A percentile compares a stretch with the other conserved stretches of the same genome.
Conservation (phyloP, 345 rosid genomes). For the Gossypium anomalum region DNA sequence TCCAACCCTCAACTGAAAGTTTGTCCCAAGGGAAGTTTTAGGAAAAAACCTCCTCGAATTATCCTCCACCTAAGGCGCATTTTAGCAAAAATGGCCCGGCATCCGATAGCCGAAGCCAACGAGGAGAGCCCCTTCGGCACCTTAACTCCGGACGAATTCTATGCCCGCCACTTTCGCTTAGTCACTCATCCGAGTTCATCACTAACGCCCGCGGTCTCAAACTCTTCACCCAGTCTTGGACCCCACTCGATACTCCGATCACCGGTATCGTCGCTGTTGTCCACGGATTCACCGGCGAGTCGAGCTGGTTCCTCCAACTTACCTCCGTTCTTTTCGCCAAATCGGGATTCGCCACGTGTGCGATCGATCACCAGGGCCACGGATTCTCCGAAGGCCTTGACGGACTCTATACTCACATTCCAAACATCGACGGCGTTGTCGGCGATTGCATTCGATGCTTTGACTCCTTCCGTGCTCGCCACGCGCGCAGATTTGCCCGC, state of each 20-base stretch:
- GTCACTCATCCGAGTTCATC: slow-evolving; percentile 61
- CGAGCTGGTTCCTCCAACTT: slow-evolving; percentile 72
- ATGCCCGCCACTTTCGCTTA: slow-evolving; percentile 65
- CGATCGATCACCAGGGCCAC: slow-evolving; percentile 96
- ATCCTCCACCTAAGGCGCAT: not conserved
- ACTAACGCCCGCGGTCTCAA: slow-evolving; percentile 72
- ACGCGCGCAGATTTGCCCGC: slow-evolving; percentile 55
- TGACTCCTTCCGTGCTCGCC: slow-evolving; percentile 47
- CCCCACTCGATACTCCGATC: slow-evolving; percentile 44
- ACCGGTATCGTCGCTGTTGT: slow-evolving; percentile 69
- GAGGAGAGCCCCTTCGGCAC: slow-evolving; percentile 62
- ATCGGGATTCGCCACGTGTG: slow-evolving; percentile 72
- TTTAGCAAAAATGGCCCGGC: slow-evolving; percentile 38
- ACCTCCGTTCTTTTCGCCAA: slow-evolving; percentile 75
- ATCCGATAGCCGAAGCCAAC: slow-evolving; percentile 70
- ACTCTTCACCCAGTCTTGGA: slow-evolving; percentile 89
- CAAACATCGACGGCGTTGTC: slow-evolving; percentile 65
- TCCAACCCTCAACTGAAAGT: not conserved
- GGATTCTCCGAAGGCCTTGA: slow-evolving; percentile 83
- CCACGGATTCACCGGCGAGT: slow-evolving; percentile 92
- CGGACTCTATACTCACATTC: slow-evolving; percentile 65
- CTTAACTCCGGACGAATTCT: slow-evolving; percentile 61
- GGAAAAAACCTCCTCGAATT: not conserved
- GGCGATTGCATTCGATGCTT: slow-evolving; percentile 78
- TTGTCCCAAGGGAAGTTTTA: not conserved